These are phyloP conservation scores for Lunularia cruciata DNA, from an alignment of 225 moss, liverwort and hornwort genomes.

Conservation along the genomic window DNA sequence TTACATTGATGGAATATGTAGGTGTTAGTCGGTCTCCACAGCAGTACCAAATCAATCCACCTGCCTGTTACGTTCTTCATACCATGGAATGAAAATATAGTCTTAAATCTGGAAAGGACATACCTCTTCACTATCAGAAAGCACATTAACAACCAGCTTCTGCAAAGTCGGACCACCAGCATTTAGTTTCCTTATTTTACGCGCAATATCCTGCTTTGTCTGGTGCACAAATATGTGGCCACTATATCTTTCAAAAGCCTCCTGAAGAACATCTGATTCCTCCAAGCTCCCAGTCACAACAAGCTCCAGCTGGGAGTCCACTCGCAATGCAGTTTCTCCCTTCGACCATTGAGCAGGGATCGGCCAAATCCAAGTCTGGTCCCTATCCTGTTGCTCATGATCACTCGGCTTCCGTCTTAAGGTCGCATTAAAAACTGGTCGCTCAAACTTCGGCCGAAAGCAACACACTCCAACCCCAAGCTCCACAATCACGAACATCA, in stretches of 20 bases:
- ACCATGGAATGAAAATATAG: no score
- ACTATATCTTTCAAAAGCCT: constrained; percentile 38
- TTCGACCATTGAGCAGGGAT: constrained; percentile 44
- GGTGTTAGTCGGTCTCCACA: no score
- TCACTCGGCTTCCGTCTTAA: background rate
- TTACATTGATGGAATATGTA: no score
- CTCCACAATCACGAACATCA: background rate
- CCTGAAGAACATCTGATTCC: constrained; percentile 19
- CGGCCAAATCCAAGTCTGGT: constrained; percentile 48
- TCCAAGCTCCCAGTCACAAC: constrained; percentile 29
- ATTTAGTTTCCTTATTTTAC: constrained; percentile 6
- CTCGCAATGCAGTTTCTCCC: constrained; percentile 23
- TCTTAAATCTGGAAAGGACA: background rate
- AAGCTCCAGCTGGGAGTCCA: constrained; percentile 41
- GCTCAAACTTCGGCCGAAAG: background rate
- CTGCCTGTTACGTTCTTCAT: no score
- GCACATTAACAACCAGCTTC: constrained; percentile 36
- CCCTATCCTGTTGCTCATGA: background rate
- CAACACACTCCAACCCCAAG: constrained; percentile 9
- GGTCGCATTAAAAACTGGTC: background rate
- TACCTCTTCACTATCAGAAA: constrained; percentile 36
- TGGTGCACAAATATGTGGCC: constrained; percentile 30
- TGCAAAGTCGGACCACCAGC: constrained; percentile 15
- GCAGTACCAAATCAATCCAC: no score
- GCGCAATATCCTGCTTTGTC: background rate